Conservation (phyloP, 345 rosid species). For the Moricandia moricandioides region DNA sequence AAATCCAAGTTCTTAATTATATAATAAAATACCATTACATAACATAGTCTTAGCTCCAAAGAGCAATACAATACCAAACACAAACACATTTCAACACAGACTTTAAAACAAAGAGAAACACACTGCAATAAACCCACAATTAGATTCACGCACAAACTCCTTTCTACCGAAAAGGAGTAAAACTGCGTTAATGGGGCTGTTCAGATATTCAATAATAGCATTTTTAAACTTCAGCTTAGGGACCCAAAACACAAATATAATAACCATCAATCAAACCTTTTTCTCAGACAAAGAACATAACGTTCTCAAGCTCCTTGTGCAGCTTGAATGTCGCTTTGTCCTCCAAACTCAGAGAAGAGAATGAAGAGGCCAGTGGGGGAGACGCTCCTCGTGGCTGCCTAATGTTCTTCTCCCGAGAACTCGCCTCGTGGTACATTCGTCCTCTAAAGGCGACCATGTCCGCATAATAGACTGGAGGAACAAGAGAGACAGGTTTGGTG, state of each 20-base stretch:
- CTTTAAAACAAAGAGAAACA: not conserved
- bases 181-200: conserved; percentile 35
- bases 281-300: conserved; percentile 69
- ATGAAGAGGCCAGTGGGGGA: conserved; percentile 39
- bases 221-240: not conserved
- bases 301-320: conserved; percentile 58
- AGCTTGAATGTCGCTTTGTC: conserved; percentile 53
- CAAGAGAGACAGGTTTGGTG: conserved; percentile 78
- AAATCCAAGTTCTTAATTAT: not conserved
- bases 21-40: not conserved
- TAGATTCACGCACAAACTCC: conserved; percentile 86
- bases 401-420: conserved; percentile 26
- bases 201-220: conserved; percentile 22
- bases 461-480: conserved; percentile 85
- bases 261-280: not conserved
- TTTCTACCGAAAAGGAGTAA: conserved; percentile 41
- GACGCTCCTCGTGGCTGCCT: conserved; percentile 37
- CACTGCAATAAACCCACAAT: conserved; percentile 26
- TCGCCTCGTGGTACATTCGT: conserved; percentile 58
- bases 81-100: not conserved
- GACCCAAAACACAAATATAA: not conserved
- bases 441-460: conserved; percentile 84
- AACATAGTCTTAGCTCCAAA: not conserved
- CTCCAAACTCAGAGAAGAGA: conserved; percentile 40
- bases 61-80: not conserved